Evolutionary conservation across 2,329 filamentous ascomycete genomes (phyloP).

Genomic region (Hypoxylon rubiginosum): DNA sequence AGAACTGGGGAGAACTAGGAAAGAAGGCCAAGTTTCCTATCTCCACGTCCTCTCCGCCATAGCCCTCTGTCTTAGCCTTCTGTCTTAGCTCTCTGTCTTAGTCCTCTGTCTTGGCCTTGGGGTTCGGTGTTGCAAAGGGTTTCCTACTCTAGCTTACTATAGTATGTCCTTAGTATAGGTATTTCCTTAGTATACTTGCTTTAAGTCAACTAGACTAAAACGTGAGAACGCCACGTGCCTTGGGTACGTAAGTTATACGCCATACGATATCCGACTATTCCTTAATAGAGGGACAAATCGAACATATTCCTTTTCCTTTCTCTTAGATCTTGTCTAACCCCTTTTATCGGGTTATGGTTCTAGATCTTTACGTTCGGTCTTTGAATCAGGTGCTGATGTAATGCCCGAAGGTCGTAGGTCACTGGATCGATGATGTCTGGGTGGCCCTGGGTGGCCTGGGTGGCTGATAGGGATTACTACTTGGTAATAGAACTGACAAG

Average conservation of each 20-base stretch:
- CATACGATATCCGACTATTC: background rate
- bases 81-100: background rate
- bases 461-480: background rate
- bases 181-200: background rate
- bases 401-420: background rate
- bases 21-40: background rate
- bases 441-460: background rate
- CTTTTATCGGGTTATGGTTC: background rate
- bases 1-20: background rate
- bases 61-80: background rate
- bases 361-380: background rate
- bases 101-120: too few species aligned
- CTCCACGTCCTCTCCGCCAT: background rate
- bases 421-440: constrained; percentile 1
- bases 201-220: background rate
- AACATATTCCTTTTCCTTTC: background rate
- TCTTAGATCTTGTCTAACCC: background rate
- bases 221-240: background rate
- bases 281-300: background rate
- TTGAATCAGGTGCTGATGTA: background rate
- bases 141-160: background rate
- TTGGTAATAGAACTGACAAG: background rate
- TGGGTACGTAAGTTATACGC: background rate
- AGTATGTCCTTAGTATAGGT: too few species aligned
- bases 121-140: background rate